Evolutionary conservation across 257 asterid species (phyloP), one percentile per base, ranked within the genome.

Genomic region (Anisodus tanguticus): DNA sequence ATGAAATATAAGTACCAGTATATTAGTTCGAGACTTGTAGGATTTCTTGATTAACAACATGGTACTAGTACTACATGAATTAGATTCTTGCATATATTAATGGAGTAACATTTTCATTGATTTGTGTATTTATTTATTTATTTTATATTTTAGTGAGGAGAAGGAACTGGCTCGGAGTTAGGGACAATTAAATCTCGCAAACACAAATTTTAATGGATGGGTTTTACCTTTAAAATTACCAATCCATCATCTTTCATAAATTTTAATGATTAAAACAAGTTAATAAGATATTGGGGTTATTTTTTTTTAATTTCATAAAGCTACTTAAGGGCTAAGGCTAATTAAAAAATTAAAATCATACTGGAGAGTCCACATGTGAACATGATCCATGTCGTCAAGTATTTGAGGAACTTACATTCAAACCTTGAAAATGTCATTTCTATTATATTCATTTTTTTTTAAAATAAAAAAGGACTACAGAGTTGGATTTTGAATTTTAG

Each of bases 361-460:
- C 4, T 43, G 37, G 16, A 70, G 79, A 70, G 79, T 43, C 17
- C 79, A 71, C 55, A 19, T 19, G 58, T 72, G 59, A 72, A 47
- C 59, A 47, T 19, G 80, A 10, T 72, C 80, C 41, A 72, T 72
- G 80, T 47, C 41, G 41, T 72, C 80, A 72, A 72, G 41, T 47
- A 47, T 10, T 74, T 74, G 45, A 74, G 62, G 62, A 74, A 22
- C 35, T 72, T 49, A 22, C 81, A 35, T 51, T 11, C 9, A 74
- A 74, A 74, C 8, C 22, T 74, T 51, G 22, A 74, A 67, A 8
- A 19, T 11, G 6, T 3, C 17, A 3, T 47, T 10, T 47, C 19
- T n/a, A 45, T 19, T 22, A 22, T 19, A 6, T 19, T 72, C 41
- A 45, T 39, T 26, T 6, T 17, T 74, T 22, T 7, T 31, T 13